A percentile compares a stretch with the other conserved stretches of the same genome.
Conservation (phyloP, 306 rosid genomes). For the Lithocarpus polystachyus region DNA sequence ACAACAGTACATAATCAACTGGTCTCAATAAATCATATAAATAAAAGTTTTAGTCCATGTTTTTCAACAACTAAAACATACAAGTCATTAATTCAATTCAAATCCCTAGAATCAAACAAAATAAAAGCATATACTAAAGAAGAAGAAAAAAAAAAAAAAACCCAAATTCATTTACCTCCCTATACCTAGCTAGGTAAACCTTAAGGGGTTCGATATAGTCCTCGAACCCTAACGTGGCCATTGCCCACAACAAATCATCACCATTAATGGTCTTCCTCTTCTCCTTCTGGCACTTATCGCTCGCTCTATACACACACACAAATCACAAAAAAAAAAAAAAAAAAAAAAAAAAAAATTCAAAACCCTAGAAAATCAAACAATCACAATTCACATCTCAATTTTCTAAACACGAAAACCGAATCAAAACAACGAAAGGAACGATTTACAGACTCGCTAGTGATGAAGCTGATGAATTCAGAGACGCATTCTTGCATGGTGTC, state of each 20-base stretch:
- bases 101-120: neutral
- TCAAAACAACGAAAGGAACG: neutral
- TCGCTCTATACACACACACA: constrained; percentile 51
- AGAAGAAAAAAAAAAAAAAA: neutral
- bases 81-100: neutral
- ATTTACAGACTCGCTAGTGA: constrained; percentile 77
- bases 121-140: neutral
- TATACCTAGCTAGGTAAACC: constrained; percentile 81
- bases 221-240: constrained; percentile 90
- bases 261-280: constrained; percentile 96
- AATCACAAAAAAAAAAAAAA: neutral
- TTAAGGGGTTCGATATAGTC: constrained; percentile 91
- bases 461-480: constrained; percentile 86
- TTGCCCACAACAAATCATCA: constrained; percentile 91
- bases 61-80: neutral
- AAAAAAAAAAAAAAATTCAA: neutral
- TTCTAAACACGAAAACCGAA: neutral
- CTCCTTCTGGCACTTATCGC: constrained; percentile 94
- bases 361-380: neutral
- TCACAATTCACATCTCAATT: neutral
- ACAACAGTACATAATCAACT: neutral
- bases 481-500: constrained; percentile 90
- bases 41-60: neutral
- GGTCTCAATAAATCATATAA: no score
- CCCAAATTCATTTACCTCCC: constrained; percentile 52